A percentile compares a stretch with the other conserved stretches of the same genome.
Evolutionary conservation across 2,329 filamentous ascomycete genomes (phyloP).

Genomic region (Penicillium sclerotigenum): DNA sequence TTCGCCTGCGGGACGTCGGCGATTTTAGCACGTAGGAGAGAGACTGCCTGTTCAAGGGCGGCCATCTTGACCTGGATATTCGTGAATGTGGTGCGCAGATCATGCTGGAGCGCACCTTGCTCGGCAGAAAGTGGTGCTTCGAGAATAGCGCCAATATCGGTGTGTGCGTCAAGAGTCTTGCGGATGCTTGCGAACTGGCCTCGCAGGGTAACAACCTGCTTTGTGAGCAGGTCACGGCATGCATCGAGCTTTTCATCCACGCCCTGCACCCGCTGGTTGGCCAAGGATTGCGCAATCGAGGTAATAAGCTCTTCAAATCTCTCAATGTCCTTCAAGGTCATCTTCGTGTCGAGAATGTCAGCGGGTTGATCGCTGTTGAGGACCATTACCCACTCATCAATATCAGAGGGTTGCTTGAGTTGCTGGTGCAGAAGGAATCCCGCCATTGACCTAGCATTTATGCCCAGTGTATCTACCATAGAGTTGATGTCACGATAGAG

Average conservation of each 20-base stretch:
- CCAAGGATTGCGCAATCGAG: constrained; percentile 62
- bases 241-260: constrained; percentile 66
- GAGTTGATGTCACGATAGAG: constrained; percentile 57
- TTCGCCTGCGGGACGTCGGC: constrained; percentile 55
- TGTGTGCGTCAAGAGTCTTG: constrained; percentile 67
- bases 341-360: constrained; percentile 68
- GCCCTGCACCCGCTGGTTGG: constrained; percentile 65
- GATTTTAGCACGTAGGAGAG: constrained; percentile 74
- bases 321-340: constrained; percentile 72
- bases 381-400: constrained; percentile 47
- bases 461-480: constrained; percentile 89
- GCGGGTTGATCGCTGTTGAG: constrained; percentile 53
- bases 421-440: constrained; percentile 54
- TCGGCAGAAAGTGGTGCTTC: constrained; percentile 78
- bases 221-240: constrained; percentile 62
- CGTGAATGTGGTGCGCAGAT: constrained; percentile 73
- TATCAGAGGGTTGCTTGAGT: constrained; percentile 46
- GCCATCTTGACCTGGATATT: constrained; percentile 70
- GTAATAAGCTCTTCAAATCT: constrained; percentile 65
- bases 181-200: constrained; percentile 75
- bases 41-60: constrained; percentile 75
- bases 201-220: constrained; percentile 68
- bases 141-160: constrained; percentile 66
- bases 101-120: constrained; percentile 76
- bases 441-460: constrained; percentile 70